Base-by-base conservation (phyloP, 768 basidiomycete genomes). In the Mycena belliarum region DNA sequence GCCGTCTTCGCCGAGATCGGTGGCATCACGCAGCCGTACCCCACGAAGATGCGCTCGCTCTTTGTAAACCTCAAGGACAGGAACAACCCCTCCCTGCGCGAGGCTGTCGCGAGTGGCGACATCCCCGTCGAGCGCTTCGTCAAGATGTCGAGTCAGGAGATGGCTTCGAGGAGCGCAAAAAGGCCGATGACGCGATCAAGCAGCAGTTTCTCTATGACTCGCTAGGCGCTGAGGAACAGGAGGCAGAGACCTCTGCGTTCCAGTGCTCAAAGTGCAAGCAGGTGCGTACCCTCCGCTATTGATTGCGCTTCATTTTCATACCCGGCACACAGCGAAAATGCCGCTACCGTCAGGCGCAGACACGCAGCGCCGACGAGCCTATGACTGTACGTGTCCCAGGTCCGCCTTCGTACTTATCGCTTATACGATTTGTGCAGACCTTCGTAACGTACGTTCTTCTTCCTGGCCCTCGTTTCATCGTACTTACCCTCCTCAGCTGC, bases 161-260 rank as follows among this genome's bases (percentile, higher is more conserved):
- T 99, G 92, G 95, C 96, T 92, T 93, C 0, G 93, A 93, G 68
- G 93, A 95, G 63, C 82, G 93, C 29, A 90, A 92, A 66, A 86
- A 89, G 2, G 88, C 89, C 10, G 89, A 95, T 65, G 82, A 82
- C 57, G 88, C 86, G 68, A 89, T 98, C 59, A 81, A 85, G 55
- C 85, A 89, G 66, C 86, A 91, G 50, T 98, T 98, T 68, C 74
- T 99, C 46, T 90, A 92, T 79, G 90, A 95, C 32, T 89, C 95
- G 1, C 85, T 97, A 1, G 92, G 91, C 2, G 96, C 96, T 0
- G 90, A 82, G 3, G 89, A 95, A 65, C 87, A 86, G 62, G 85
- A 95, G 72, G 94, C 95, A 15, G 97, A 98, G 72, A 99, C 97
- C 1, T 93, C 95, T 62, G 95, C 93, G 3, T 99, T 99, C 90